A percentile compares a stretch with the other conserved stretches of the same genome.
Evolutionary conservation across 2,329 filamentous ascomycete species (phyloP).

Genomic region (Chrysoporthe deuterocubensis): DNA sequence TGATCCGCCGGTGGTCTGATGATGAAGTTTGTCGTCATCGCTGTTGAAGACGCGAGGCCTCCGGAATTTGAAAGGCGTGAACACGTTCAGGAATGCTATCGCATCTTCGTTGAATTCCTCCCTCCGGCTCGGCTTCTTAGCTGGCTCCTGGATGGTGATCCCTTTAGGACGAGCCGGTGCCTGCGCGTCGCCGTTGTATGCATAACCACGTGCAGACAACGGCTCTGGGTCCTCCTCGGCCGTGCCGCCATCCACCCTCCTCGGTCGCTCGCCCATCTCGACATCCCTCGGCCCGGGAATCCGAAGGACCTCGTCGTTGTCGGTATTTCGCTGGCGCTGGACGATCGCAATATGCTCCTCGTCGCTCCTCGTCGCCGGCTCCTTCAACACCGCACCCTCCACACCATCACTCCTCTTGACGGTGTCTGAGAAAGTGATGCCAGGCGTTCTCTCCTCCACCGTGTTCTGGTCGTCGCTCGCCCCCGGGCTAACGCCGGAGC

Average conservation of each 20-base stretch:
- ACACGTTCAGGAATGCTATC: conserved; percentile 41
- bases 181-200: conserved; percentile 24
- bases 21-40: conserved; percentile 43
- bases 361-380: conserved; percentile 58
- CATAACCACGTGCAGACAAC: background rate
- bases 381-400: conserved; percentile 50
- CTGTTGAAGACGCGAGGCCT: conserved; percentile 38
- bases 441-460: conserved; percentile 39
- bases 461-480: conserved; percentile 22
- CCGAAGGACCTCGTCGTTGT: conserved; percentile 74
- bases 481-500: conserved; percentile 23
- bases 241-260: conserved; percentile 47
- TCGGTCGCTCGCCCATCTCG: conserved; percentile 77
- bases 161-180: conserved; percentile 33
- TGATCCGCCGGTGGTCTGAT: conserved; percentile 40
- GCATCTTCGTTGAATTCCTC: conserved; percentile 50
- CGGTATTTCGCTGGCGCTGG: conserved; percentile 77
- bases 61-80: conserved; percentile 38
- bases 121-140: conserved; percentile 46
- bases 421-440: conserved; percentile 72
- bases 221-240: conserved; percentile 38
- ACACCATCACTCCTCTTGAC: conserved; percentile 64
- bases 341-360: conserved; percentile 89
- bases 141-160: conserved; percentile 71
- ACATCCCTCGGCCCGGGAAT: conserved; percentile 93